Percentiles rank a stretch among this genome's conserved stretches.
phyloP scores from a whole-genome alignment of 2,329 filamentous ascomycete species.

The Paramyrothecium sp. region DNA sequence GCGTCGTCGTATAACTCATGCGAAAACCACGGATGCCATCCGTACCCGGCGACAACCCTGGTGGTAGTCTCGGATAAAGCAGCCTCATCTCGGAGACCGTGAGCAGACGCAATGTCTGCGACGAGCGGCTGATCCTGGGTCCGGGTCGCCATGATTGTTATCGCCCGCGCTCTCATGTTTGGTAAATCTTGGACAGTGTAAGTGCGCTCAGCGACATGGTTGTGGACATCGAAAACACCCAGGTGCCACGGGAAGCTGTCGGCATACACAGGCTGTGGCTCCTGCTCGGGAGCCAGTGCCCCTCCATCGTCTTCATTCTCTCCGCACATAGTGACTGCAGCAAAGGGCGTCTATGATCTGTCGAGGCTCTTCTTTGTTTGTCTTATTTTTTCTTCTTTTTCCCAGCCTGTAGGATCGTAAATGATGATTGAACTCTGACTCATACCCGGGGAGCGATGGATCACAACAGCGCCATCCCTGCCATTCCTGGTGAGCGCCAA shows the following conservation, averaged over 20 bases:
- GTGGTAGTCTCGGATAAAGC: constrained; percentile 8
- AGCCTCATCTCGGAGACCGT: constrained; percentile 1
- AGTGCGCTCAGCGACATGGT: constrained; percentile 16
- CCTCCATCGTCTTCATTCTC: too few species aligned
- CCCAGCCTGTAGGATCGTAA: too few species aligned
- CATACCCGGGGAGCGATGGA: too few species aligned
- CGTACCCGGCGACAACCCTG: constrained; percentile 14
- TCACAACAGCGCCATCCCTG: too few species aligned
- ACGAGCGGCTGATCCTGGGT: constrained; percentile 18
- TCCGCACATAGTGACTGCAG: too few species aligned
- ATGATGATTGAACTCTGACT: too few species aligned
- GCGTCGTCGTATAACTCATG: constrained; percentile 19
- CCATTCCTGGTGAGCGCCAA: too few species aligned
- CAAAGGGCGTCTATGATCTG: too few species aligned
- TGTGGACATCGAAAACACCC: constrained; percentile 30
- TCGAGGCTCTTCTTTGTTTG: too few species aligned
- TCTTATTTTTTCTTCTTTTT: too few species aligned
- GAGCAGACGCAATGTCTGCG: background rate
- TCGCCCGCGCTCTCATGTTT: constrained; percentile 9
- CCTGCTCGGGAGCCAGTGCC: too few species aligned
- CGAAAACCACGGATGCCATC: constrained; percentile 21
- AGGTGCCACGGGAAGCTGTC: constrained; percentile 19
- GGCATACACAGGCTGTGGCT: background rate
- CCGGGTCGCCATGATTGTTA: constrained; percentile 20
- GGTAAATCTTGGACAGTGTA: constrained; percentile 3